These are phyloP conservation scores for Yamadazyma scolyti DNA, from an alignment of 805 yeast species.

Conservation along the genomic window DNA sequence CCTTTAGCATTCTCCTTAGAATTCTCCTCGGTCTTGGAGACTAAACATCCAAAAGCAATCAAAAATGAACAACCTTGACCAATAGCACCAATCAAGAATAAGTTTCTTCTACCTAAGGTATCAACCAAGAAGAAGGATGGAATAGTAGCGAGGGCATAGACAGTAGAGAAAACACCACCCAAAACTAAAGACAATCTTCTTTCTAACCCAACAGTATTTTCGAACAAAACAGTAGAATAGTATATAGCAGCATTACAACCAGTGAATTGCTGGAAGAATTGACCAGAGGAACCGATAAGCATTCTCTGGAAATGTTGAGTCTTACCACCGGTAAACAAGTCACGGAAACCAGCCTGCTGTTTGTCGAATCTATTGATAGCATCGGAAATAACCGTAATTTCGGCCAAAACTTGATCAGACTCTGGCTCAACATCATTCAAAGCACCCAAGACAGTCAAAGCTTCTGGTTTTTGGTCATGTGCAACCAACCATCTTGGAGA, in stretches of 20 bases:
- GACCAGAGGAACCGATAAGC: slow-evolving; percentile 65
- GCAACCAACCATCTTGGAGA: slow-evolving; percentile 72
- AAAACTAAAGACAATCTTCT: slow-evolving; percentile 54
- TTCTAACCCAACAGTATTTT: slow-evolving; percentile 49
- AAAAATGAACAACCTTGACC: slow-evolving; percentile 40
- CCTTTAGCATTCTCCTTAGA: slow-evolving; percentile 40
- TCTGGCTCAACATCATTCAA: slow-evolving; percentile 35
- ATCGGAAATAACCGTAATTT: slow-evolving; percentile 43
- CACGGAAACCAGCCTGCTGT: slow-evolving; percentile 43
- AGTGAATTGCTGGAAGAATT: slow-evolving; percentile 85
- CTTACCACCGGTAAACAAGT: slow-evolving; percentile 47
- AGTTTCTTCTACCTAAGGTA: slow-evolving; percentile 43
- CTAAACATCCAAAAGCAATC: slow-evolving; percentile 40
- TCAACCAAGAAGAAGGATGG: slow-evolving; percentile 43
- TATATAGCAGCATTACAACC: slow-evolving; percentile 92
- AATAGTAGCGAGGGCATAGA: slow-evolving; percentile 53
- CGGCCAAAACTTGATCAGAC: slow-evolving; percentile 40
- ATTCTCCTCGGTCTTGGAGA: slow-evolving; percentile 23
- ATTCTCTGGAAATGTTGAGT: slow-evolving; percentile 55
- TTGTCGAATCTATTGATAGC: slow-evolving; percentile 48
- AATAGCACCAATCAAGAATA: slow-evolving; percentile 39
- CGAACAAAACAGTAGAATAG: slow-evolving; percentile 83
- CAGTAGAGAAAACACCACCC: slow-evolving; percentile 63
- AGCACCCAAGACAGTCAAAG: slow-evolving; percentile 32
- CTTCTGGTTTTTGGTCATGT: slow-evolving; percentile 34